Evolutionary conservation across 768 basidiomycete genomes (phyloP), one percentile per base, ranked within the genome.

Genomic region (Hysterangium stoloniferum): DNA sequence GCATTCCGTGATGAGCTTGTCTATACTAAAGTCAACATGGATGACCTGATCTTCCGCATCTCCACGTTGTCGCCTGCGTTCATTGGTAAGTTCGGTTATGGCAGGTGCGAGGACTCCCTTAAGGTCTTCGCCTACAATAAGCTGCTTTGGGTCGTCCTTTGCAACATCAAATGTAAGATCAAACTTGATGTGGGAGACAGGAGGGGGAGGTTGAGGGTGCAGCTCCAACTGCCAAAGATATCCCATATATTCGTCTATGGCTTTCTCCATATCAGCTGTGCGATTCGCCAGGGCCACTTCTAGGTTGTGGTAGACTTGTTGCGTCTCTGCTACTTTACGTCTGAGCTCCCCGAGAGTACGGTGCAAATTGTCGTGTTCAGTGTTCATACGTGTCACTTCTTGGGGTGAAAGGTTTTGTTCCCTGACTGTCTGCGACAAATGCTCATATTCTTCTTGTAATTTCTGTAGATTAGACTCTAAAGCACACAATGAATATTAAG

Each of bases 351-450:
- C 82, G 48, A 92, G 67, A 57, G 77, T 85, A 45, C 80, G 77
- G 4, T 78, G 71, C 31, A 95, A 73, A 24, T 73, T 79, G 58
- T 93, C 88, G 52, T 91, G 85, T 56, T 97, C 93, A 4, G 80
- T 80, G 59, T 85, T 93, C 89, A 99, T 94, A 32, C 82, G 82
- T 48, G 78, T 68, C 35, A 96, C 91, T 66, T 99, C 94, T 64
- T 94, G 90, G 0, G 87, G 86, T 1, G 87, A 79, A 37, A 99
- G 75, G 60, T 96, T 94, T 64, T 99, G 96, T 28, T 71, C 78
- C 59, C 82, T 83, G 25, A 98, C 88, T 2, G 83, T 75, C 0
- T 75, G 72, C 7, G 70, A 67, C 22, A 93, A 71, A 48, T 73
- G 76, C 22, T 71, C 71, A 56, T 85, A 77, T 58, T 93, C 87